Percentiles rank a stretch among this genome's conserved stretches.
Evolutionary conservation across 768 basidiomycete genomes (phyloP).

Genomic region (Stropharia rugosoannulata): DNA sequence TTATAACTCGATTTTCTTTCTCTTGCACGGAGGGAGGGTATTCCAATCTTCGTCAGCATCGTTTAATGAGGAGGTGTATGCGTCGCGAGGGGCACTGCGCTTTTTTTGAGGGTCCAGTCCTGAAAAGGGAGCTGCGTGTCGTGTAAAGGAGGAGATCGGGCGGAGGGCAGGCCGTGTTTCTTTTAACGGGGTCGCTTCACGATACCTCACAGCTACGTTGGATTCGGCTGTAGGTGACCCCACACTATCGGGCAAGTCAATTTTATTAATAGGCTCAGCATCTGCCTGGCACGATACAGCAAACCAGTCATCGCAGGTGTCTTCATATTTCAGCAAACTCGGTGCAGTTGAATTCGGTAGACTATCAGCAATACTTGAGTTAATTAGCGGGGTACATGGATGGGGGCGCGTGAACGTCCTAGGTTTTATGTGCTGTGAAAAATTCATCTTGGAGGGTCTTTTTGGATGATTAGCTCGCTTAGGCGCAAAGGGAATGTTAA

Average conservation of each 20-base stretch:
- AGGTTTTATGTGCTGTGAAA: background rate
- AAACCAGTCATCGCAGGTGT: no score
- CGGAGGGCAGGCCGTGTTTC: background rate
- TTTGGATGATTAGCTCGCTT: background rate
- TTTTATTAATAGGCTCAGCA: no score
- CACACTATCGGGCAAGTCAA: background rate
- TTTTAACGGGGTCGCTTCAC: background rate
- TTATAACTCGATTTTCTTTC: slow-evolving; percentile 22
- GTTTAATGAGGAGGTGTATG: slow-evolving; percentile 19
- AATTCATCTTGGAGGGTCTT: background rate
- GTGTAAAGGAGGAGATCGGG: background rate
- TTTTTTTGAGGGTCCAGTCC: background rate
- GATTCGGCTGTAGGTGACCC: background rate
- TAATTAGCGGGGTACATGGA: background rate
- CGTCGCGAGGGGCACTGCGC: slow-evolving; percentile 14
- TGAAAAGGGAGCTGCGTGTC: background rate
- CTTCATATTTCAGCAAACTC: no score
- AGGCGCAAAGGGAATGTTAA: background rate
- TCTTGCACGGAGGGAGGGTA: slow-evolving; percentile 33
- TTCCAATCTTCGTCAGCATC: slow-evolving; percentile 38
- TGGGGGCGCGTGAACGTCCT: background rate
- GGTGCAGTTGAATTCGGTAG: no score
- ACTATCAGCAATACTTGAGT: background rate
- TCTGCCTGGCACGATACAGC: no score
- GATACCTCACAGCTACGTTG: background rate